Conservation (phyloP, 202 grass and related monocot species). For the Brachypodium distachyon region DNA sequence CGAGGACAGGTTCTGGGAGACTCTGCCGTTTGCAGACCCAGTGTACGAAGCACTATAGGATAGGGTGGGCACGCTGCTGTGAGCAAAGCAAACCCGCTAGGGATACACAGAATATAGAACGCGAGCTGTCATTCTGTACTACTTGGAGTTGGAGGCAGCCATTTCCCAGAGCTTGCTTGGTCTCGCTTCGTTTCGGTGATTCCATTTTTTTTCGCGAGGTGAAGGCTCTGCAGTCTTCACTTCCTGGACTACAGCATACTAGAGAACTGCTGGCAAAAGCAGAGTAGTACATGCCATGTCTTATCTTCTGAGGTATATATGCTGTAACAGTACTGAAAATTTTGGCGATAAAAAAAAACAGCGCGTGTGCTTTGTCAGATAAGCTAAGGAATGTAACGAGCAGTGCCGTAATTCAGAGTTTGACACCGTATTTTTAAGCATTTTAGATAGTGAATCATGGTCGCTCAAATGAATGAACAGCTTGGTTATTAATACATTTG, state of each 20-base stretch:
- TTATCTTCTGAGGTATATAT: not conserved
- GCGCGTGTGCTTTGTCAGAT: too few relatives aligned
- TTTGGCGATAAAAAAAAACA: too few relatives aligned
- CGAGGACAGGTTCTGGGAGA: conserved; percentile 33
- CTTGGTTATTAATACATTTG: not conserved
- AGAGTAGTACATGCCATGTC: not conserved
- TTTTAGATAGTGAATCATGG: not conserved
- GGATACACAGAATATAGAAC: not conserved
- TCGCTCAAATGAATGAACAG: not conserved
- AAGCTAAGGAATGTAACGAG: too few relatives aligned
- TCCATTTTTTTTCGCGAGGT: not conserved
- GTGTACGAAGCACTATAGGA: not conserved
- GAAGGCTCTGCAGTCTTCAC: not conserved
- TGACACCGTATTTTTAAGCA: too few relatives aligned
- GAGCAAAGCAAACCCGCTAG: not conserved
- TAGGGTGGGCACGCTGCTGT: not conserved
- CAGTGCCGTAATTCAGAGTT: too few relatives aligned
- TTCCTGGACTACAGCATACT: not conserved
- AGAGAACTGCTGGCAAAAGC: not conserved
- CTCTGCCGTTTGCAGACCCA: not conserved
- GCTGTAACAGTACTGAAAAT: not conserved
- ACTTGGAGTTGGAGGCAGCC: not conserved
- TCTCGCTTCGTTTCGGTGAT: not conserved
- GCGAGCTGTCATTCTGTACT: not conserved
- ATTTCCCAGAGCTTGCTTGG: not conserved